Base-by-base conservation (phyloP, 345 rosid species). In the Citrus medica region DNA sequence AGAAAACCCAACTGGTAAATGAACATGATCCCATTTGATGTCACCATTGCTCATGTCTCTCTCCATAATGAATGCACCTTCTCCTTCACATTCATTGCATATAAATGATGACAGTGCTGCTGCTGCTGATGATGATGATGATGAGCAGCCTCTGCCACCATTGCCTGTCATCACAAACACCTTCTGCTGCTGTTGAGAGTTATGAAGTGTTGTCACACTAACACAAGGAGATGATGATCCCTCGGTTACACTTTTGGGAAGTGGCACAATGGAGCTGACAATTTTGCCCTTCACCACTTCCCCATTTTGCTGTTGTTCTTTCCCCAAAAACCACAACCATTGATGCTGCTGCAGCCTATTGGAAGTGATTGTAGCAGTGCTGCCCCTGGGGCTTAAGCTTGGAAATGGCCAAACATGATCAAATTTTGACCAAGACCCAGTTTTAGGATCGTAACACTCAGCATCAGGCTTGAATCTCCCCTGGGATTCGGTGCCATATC, bases 401-500 rank as follows among this genome's bases (percentile, higher is more conserved):
- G 71, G 32, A 79, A 83, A 84, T 2, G 82, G 86, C 90, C 89
- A 89, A 37, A 84, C 58, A 6, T 76, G 79, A 9, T 84, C 82
- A 59, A 86, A 13, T 69, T 55, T 73, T 0, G 89, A 80, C 91
- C 91, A 87, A 1, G 73, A 71, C 72, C 68, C 69, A 14, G 82
- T 69, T 16, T 0, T 74, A 5, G 86, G 82, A 67, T 90, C 88
- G 69, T 79, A 90, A 37, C 79, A 78, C 70, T 90, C 90, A 5
- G 75, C 92, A 68, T 88, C 92, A 2, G 83, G 61, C 58, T 78
- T 59, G 82, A 90, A 90, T 28, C 79, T 78, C 0, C 92, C 94
- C 78, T 90, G 90, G 7, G 81, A 79, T 37, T 88, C 88, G 12
- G 89, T 87, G 27, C 78, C 84, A 60, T 90, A 90, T 37, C 94